A percentile compares a stretch with the other conserved stretches of the same genome.
Conservation (phyloP, 1,284 basidiomycete genomes). For the Inonotus obliquus region DNA sequence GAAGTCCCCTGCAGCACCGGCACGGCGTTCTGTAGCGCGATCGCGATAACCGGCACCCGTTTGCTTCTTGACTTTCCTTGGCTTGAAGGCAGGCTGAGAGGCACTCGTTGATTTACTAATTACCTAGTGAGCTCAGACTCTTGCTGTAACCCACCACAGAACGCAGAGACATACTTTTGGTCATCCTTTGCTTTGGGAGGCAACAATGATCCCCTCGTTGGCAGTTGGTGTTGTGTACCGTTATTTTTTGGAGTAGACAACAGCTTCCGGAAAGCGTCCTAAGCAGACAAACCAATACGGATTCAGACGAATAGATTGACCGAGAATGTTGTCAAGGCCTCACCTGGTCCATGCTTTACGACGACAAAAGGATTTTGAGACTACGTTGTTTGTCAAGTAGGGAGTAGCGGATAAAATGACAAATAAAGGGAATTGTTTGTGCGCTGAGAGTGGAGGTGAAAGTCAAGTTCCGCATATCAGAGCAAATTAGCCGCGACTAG, state of each 20-base stretch:
- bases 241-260: slow-evolving; percentile 26
- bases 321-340: neutral
- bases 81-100: slow-evolving; percentile 62
- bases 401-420: neutral
- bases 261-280: slow-evolving; percentile 39
- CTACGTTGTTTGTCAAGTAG: neutral
- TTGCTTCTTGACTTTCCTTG: slow-evolving; percentile 66
- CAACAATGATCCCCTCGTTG: slow-evolving; percentile 9
- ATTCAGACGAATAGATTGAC: slow-evolving; percentile 3
- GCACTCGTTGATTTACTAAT: slow-evolving; percentile 32
- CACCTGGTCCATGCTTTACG: slow-evolving; percentile 16
- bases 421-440: neutral
- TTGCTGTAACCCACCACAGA: neutral
- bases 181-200: slow-evolving; percentile 4
- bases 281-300: neutral
- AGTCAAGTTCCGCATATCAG: neutral
- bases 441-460: neutral
- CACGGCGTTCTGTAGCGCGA: slow-evolving; percentile 63
- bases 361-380: neutral
- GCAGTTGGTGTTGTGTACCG: slow-evolving; percentile 10
- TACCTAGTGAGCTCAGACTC: neutral
- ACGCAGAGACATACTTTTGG: slow-evolving; percentile 13
- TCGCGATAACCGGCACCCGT: slow-evolving; percentile 55
- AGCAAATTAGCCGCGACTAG: neutral
- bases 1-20: slow-evolving; percentile 60